phyloP scores from a whole-genome alignment of 148 eudicot species.

The Amaranthus cruentus region DNA sequence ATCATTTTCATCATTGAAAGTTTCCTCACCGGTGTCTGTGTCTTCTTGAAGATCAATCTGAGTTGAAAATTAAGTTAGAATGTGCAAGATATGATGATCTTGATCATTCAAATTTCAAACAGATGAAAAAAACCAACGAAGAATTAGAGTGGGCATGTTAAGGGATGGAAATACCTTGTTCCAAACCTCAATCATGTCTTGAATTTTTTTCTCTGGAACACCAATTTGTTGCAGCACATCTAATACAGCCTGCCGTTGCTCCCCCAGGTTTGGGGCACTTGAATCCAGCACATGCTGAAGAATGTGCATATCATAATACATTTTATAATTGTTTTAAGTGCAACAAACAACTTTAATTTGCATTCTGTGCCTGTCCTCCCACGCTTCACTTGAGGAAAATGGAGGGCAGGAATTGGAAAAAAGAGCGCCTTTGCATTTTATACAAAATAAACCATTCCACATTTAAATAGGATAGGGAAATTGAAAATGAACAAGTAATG shows the following conservation, averaged over 20 bases:
- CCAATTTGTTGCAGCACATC: slow-evolving; percentile 86
- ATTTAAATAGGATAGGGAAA: too few relatives aligned
- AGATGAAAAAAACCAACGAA: background rate
- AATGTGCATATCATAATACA: slow-evolving; percentile 13
- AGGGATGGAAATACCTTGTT: slow-evolving; percentile 57
- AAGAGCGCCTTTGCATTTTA: too few relatives aligned
- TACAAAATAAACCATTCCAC: too few relatives aligned
- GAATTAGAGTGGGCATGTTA: background rate
- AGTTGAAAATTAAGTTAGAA: background rate
- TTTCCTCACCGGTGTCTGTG: slow-evolving; percentile 22
- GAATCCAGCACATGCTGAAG: slow-evolving; percentile 92
- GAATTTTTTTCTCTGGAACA: slow-evolving; percentile 75
- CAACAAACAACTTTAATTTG: background rate
- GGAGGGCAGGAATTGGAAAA: too few relatives aligned
- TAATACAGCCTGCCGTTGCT: slow-evolving; percentile 72
- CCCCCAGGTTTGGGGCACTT: slow-evolving; percentile 67
- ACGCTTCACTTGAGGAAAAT: too few relatives aligned
- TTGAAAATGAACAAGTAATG: too few relatives aligned
- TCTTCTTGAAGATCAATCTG: slow-evolving; percentile 75
- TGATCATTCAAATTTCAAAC: background rate
- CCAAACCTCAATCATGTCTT: slow-evolving; percentile 94
- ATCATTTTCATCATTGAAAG: slow-evolving; percentile 17
- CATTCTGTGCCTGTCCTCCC: too few relatives aligned
- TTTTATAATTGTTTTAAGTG: background rate
- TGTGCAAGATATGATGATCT: background rate